phyloP scores from a whole-genome alignment of 371 early-diverging fungal genomes.

The Mortierella sp. region DNA sequence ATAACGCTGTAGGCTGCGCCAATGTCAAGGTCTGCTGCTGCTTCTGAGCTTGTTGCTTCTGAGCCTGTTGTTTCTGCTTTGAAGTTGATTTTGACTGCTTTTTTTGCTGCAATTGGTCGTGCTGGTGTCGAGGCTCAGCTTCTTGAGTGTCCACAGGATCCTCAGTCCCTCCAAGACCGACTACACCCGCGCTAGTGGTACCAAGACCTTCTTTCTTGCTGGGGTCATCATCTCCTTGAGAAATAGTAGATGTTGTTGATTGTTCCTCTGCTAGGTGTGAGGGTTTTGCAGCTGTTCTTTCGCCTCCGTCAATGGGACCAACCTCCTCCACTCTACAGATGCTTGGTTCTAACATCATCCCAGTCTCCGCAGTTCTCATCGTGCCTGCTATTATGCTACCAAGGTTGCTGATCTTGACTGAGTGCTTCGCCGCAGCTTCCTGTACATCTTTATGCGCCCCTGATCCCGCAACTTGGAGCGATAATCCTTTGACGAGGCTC shows the following conservation, averaged over 20 bases:
- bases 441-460: not conserved
- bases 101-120: not conserved
- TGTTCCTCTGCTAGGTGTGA: not conserved
- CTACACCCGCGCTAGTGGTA: no score
- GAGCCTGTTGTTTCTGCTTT: not conserved
- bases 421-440: not conserved
- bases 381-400: not conserved
- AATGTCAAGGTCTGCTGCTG: not conserved
- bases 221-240: not conserved
- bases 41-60: not conserved
- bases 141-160: not conserved
- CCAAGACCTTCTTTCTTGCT: not conserved
- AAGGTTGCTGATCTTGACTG: not conserved
- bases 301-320: not conserved
- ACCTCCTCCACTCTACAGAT: not conserved
- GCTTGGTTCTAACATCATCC: not conserved
- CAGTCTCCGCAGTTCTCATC: not conserved
- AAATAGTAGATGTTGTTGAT: not conserved
- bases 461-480: conserved; percentile 3
- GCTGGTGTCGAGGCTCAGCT: not conserved
- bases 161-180: not conserved
- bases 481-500: conserved; percentile 4
- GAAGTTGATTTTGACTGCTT: not conserved
- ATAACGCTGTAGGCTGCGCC: not conserved
- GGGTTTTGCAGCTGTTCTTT: not conserved